Base-by-base conservation (phyloP, 805 yeast species). In the Spathaspora arborariae region DNA sequence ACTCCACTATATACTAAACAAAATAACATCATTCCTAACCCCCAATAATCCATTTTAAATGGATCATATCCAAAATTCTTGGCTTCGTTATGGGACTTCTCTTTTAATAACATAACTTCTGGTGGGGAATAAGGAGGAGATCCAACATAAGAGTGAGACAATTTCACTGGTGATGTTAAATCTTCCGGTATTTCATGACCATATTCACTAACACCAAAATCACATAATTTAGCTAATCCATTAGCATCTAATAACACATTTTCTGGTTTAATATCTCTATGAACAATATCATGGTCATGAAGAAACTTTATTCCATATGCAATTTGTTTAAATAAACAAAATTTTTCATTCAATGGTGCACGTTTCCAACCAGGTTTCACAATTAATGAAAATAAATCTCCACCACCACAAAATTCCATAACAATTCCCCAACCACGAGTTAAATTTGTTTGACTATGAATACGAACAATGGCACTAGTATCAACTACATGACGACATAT, bases 91-190 rank as follows among this genome's bases (percentile, higher is more conserved):
- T 51, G 46, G 15, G 67, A 56, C 48, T 63, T 44, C 34, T 68
- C 76, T 49, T 70, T 73, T 51, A 78, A 67, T 21, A 66, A 60
- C 78, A 81, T 76, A 13, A 85, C 87, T 63, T 86, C 94, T 1
- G 95, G 94, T 4, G 92, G 81, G 10, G 84, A 79, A 62, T 84
- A 86, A 1, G 94, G 94, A 3, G 94, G 88, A 1, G 91, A 84
- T 1, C 95, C 94, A 38, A 85, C 84, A 60, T 77, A 76, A 1
- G 80, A 68, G 37, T 75, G 67, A 54, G 75, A 63, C 26, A 56
- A 41, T 42, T 63, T 64, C 10, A 76, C 51, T 2, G 70, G 68
- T 20, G 80, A 71, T 0, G 61, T 53, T 18, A 76, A 65, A 61
- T 85, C 79, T 1, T 78, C 75, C 1, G 78, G 78, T 18, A 62